Percentiles rank a stretch among this genome's conserved stretches.
Evolutionary conservation across 257 asterid species (phyloP).

Genomic region (Ehretia macrophylla): DNA sequence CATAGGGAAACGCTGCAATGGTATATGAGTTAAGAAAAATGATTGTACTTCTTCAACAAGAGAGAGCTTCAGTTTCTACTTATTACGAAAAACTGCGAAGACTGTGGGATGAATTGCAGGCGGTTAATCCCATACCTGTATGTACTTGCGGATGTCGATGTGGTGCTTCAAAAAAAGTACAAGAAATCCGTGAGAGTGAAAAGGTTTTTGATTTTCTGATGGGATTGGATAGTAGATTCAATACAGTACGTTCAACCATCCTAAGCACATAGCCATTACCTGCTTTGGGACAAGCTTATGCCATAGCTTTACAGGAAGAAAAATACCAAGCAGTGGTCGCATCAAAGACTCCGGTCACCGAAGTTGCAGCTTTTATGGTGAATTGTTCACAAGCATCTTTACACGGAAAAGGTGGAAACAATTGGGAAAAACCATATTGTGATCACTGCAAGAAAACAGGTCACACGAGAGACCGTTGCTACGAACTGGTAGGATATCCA

Average conservation of each 20-base stretch:
- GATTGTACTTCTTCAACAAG: constrained; percentile 1
- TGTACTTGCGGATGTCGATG: not conserved
- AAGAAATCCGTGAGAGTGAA: not conserved
- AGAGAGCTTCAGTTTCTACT: not conserved
- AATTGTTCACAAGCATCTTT: too few relatives aligned
- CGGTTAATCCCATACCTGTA: not conserved
- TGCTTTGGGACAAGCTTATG: not conserved
- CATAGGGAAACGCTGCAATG: not conserved
- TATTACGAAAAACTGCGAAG: not conserved
- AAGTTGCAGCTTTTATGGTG: too few relatives aligned
- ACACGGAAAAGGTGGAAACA: too few relatives aligned
- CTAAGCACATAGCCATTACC: not conserved
- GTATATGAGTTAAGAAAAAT: not conserved
- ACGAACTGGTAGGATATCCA: too few relatives aligned
- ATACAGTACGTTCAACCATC: not conserved
- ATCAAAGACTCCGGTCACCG: too few relatives aligned
- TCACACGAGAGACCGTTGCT: too few relatives aligned
- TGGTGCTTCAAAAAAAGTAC: not conserved
- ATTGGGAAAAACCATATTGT: too few relatives aligned
- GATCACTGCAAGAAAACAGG: too few relatives aligned
- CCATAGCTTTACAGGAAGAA: not conserved
- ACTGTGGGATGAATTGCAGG: not conserved
- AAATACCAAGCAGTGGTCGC: not conserved
- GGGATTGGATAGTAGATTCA: too few relatives aligned
- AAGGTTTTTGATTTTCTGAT: not conserved